These are phyloP conservation scores for Scedosporium aurantiacum DNA, from an alignment of 2,329 filamentous ascomycete species.

Conservation along the genomic window DNA sequence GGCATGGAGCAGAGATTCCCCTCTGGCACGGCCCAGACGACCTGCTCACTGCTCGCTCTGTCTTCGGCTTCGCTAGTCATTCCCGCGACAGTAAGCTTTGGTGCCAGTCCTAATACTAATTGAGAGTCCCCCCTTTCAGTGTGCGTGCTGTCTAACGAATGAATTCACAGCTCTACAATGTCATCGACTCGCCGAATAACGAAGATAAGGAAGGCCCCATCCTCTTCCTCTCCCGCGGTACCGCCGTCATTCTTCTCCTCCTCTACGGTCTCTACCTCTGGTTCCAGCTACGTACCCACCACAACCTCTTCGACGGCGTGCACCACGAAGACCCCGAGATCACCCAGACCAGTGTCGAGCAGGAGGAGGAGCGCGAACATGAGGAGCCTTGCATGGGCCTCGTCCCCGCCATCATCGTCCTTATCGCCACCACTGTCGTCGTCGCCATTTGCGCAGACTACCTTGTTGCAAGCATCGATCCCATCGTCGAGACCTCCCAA, in stretches of 20 bases:
- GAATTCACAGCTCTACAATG: slow-evolving; percentile 47
- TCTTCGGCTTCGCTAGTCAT: slow-evolving; percentile 70
- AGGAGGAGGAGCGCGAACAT: slow-evolving; percentile 19
- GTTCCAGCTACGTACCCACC: slow-evolving; percentile 69
- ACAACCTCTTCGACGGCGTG: slow-evolving; percentile 54
- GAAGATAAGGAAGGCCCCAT: slow-evolving; percentile 43
- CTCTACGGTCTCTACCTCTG: slow-evolving; percentile 68
- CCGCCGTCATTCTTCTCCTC: slow-evolving; percentile 61
- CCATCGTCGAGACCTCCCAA: slow-evolving; percentile 54
- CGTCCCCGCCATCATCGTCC: slow-evolving; percentile 51
- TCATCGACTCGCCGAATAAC: slow-evolving; percentile 36
- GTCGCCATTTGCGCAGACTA: slow-evolving; percentile 69
- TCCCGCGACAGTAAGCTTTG: slow-evolving; percentile 49
- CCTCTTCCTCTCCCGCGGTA: slow-evolving; percentile 62
- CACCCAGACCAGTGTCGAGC: slow-evolving; percentile 12
- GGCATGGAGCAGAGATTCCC: slow-evolving; percentile 63
- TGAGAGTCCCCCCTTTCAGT: neutral
- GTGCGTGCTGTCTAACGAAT: slow-evolving; percentile 11
- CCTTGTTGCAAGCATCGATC: slow-evolving; percentile 65
- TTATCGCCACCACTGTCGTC: slow-evolving; percentile 58
- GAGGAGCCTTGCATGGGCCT: slow-evolving; percentile 47
- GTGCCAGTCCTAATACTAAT: no score
- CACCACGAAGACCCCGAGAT: slow-evolving; percentile 11
- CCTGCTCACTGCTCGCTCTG: slow-evolving; percentile 62
- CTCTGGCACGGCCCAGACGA: slow-evolving; percentile 66